phyloP scores from a whole-genome alignment of 441 rosid genomes.

The Pelargonium citronellum region DNA sequence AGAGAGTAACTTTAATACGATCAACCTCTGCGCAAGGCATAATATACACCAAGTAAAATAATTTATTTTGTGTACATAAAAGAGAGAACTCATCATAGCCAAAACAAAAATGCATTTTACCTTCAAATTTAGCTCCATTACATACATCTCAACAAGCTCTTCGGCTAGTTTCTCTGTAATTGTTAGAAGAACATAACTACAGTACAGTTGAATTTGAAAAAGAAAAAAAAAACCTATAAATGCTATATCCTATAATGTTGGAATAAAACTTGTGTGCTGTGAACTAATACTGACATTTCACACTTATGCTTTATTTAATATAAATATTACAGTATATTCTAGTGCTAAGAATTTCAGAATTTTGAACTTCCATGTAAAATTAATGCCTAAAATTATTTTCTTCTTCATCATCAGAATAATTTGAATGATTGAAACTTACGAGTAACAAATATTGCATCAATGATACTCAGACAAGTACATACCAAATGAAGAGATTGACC shows the following conservation, averaged over 20 bases:
- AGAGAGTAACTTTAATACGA: conserved; percentile 45
- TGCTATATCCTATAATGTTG: background rate
- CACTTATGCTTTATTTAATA: too few species aligned
- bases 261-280: background rate
- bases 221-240: background rate
- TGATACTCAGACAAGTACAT: conserved; percentile 23
- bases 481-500: conserved; percentile 59
- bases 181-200: conserved; percentile 16
- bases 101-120: conserved; percentile 25
- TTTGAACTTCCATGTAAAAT: too few species aligned
- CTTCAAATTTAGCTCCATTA: conserved; percentile 62
- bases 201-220: conserved; percentile 7
- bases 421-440: conserved; percentile 7
- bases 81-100: background rate
- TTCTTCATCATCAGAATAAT: background rate
- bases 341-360: too few species aligned
- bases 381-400: background rate
- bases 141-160: conserved; percentile 70
- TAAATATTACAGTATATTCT: too few species aligned
- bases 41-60: conserved; percentile 11
- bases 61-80: background rate
- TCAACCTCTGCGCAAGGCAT: conserved; percentile 44
- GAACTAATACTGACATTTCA: background rate
- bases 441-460: background rate
- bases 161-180: conserved; percentile 61